Conservation (phyloP, 257 asterid species). For the Plantago major region DNA sequence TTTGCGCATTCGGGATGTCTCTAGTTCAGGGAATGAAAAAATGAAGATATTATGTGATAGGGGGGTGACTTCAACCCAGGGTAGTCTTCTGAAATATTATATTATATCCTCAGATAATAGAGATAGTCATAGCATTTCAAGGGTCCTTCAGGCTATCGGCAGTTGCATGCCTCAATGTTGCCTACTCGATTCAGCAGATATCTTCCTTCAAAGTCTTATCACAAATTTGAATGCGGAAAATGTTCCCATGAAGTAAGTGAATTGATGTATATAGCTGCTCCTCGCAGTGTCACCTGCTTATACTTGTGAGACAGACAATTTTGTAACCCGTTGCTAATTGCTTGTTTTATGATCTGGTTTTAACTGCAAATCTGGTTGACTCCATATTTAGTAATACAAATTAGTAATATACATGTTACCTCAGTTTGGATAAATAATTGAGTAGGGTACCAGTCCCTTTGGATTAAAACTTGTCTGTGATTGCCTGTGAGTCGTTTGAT, state of each 20-base stretch:
- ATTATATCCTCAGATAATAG: conserved; percentile 41
- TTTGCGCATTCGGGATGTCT: conserved; percentile 22
- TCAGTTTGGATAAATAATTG: too few relatives aligned
- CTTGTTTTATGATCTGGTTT: conserved; percentile 3
- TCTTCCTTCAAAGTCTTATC: conserved; percentile 39
- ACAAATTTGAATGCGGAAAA: conserved; percentile 45
- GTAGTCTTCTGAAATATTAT: conserved; percentile 31
- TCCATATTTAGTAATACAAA: not conserved
- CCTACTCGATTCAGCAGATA: conserved; percentile 32
- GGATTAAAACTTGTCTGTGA: too few relatives aligned
- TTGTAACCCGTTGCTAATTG: not conserved
- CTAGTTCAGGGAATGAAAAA: conserved; percentile 28
- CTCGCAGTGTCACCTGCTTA: not conserved
- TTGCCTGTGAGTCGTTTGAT: too few relatives aligned
- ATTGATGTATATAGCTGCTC: not conserved
- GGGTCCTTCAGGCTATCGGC: conserved; percentile 39
- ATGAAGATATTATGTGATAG: conserved; percentile 23
- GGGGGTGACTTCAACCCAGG: conserved; percentile 12
- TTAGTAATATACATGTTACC: too few relatives aligned
- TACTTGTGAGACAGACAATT: too few relatives aligned
- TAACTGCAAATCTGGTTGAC: conserved; percentile 1
- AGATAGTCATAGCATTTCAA: conserved; percentile 48
- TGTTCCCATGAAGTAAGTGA: conserved; percentile 64
- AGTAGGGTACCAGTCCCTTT: too few relatives aligned
- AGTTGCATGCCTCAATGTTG: conserved; percentile 40